Conservation (phyloP, 2,329 filamentous ascomycete species). For the Alternaria consortialis region DNA sequence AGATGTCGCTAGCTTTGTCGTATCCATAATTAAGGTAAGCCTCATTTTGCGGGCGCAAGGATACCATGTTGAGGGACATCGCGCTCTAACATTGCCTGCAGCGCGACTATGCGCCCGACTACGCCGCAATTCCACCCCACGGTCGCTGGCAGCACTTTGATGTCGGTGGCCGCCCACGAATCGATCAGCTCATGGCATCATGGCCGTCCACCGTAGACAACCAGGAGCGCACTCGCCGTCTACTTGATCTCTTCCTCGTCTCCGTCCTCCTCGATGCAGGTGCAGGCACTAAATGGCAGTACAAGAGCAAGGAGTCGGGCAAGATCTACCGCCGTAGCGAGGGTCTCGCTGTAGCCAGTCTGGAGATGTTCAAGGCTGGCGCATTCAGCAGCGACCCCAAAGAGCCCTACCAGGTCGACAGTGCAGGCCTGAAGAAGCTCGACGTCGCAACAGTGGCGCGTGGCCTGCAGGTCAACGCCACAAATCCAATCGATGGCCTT, state of each 20-base stretch:
- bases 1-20: conserved; percentile 85
- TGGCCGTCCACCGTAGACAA: conserved; percentile 75
- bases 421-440: conserved; percentile 76
- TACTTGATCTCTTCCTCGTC: conserved; percentile 80
- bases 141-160: conserved; percentile 82
- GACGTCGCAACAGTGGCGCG: conserved; percentile 78
- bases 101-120: conserved; percentile 76
- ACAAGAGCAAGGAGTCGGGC: conserved; percentile 89
- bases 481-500: conserved; percentile 83
- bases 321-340: conserved; percentile 85
- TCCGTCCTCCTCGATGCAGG: conserved; percentile 88
- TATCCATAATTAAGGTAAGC: conserved; percentile 91
- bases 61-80: background rate
- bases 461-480: conserved; percentile 83
- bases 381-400: conserved; percentile 82
- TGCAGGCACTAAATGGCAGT: conserved; percentile 89
- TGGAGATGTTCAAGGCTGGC: conserved; percentile 95
- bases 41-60: background rate
- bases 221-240: conserved; percentile 75
- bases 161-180: conserved; percentile 77
- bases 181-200: conserved; percentile 74
- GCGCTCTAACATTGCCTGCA: conserved; percentile 43
- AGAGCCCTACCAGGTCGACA: conserved; percentile 91
- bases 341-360: conserved; percentile 78
- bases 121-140: conserved; percentile 81